Conservation (phyloP, 129 eudicot species). For the sunflower (Helianthus annuus) region DNA sequence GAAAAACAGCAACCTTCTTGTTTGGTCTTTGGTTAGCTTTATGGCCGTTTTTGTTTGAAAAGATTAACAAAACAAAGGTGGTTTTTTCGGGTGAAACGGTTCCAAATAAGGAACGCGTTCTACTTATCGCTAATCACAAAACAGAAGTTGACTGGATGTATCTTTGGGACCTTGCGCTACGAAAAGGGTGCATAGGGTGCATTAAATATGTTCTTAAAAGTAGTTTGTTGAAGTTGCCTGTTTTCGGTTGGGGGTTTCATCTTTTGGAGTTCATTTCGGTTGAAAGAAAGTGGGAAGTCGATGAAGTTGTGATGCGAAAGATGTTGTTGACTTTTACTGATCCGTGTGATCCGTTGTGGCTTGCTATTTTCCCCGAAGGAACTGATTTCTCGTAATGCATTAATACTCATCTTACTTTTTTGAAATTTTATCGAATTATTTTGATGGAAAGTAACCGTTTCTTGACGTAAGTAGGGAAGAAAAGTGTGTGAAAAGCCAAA, state of each 20-base stretch:
- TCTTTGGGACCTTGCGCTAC: conserved; percentile 77
- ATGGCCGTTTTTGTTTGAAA: conserved; percentile 89
- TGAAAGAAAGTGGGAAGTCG: conserved; percentile 85
- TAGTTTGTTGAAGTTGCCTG: conserved; percentile 78
- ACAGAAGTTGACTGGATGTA: conserved; percentile 99
- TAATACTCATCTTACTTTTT: not conserved
- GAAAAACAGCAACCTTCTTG: conserved; percentile 51
- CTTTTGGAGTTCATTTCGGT: conserved; percentile 81
- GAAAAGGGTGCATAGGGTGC: conserved; percentile 78
- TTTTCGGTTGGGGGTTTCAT: conserved; percentile 94
- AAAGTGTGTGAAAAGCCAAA: conserved; percentile 72
- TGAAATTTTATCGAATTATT: conserved; percentile 9
- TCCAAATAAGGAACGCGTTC: conserved; percentile 65
- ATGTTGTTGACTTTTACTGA: conserved; percentile 56
- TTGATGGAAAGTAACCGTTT: not conserved
- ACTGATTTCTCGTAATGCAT: conserved; percentile 76
- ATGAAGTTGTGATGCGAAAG: conserved; percentile 59
- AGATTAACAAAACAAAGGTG: conserved; percentile 75
- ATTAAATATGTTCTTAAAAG: conserved; percentile 82
- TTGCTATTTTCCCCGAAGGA: conserved; percentile 92
- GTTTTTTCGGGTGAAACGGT: conserved; percentile 77
- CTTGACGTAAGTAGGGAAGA: conserved; percentile 48
- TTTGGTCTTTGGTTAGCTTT: conserved; percentile 84
- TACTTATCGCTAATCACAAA: conserved; percentile 85
- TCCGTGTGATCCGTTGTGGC: conserved; percentile 70